Conservation (phyloP, 2,329 filamentous ascomycete genomes). For the Daldinia sp. region DNA sequence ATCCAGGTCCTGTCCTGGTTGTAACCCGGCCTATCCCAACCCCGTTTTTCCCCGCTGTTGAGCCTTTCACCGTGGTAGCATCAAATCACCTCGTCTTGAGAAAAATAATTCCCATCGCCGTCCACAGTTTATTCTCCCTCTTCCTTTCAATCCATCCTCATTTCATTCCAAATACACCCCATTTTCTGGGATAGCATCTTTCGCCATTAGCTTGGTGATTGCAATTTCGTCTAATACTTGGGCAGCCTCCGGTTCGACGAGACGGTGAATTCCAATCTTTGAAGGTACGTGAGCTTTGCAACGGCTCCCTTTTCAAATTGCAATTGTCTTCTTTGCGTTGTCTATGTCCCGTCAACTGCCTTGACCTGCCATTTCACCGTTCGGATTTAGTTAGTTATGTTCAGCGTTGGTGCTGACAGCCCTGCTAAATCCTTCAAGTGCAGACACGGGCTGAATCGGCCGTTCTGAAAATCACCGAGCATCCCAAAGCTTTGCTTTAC, state of each 20-base stretch:
- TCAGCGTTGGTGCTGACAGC: constrained; percentile 17
- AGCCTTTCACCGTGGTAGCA: constrained; percentile 19
- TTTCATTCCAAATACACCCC: constrained; percentile 10
- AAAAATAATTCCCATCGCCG: constrained; percentile 39
- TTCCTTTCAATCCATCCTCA: constrained; percentile 21
- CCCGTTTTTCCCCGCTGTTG: constrained; percentile 27
- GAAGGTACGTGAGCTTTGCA: constrained; percentile 33
- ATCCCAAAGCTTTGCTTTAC: constrained; percentile 10
- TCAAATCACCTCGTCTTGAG: constrained; percentile 25
- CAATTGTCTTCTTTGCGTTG: constrained; percentile 5
- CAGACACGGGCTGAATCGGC: constrained; percentile 10
- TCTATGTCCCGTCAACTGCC: constrained; percentile 6
- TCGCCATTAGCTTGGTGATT: constrained; percentile 22
- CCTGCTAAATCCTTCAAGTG: constrained; percentile 29
- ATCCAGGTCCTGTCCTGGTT: not conserved
- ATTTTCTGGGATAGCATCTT: constrained; percentile 18
- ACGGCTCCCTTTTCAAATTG: constrained; percentile 8
- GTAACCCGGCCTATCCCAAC: constrained; percentile 24
- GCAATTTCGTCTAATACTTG: constrained; percentile 34
- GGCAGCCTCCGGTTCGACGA: constrained; percentile 30
- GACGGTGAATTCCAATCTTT: constrained; percentile 23
- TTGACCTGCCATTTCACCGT: not conserved
- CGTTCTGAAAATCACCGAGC: constrained; percentile 10
- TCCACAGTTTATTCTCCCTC: constrained; percentile 30
- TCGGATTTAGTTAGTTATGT: constrained; percentile 19